These are phyloP conservation scores for Neohortaea acidophila DNA, from an alignment of 495 filamentous ascomycete genomes.

Conservation along the genomic window DNA sequence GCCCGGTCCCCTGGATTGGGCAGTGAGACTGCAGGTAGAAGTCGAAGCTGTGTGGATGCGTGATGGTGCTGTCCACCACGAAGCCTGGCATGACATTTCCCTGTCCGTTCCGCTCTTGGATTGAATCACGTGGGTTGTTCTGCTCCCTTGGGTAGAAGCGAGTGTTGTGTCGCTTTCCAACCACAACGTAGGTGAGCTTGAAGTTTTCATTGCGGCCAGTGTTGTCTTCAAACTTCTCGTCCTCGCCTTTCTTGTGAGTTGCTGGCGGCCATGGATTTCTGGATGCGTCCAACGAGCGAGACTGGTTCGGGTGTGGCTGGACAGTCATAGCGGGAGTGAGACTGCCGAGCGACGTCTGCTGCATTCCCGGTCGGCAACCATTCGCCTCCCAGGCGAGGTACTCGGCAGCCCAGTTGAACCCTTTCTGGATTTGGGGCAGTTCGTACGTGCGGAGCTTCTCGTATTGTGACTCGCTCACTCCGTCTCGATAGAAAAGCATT, in stretches of 20 bases:
- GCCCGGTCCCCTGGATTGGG: conserved; percentile 15
- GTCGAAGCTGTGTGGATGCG: conserved; percentile 9
- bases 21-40: conserved; percentile 21
- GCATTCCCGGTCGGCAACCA: too few relatives aligned
- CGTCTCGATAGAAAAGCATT: conserved; percentile 16
- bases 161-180: conserved; percentile 20
- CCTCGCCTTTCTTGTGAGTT: not conserved
- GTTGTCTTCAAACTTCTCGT: not conserved
- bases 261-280: not conserved
- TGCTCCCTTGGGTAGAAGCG: conserved; percentile 13
- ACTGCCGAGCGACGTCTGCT: too few relatives aligned
- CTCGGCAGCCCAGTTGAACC: not conserved
- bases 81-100: conserved; percentile 12
- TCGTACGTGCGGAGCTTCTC: conserved; percentile 4
- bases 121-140: not conserved
- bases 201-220: not conserved
- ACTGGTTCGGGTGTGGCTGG: not conserved
- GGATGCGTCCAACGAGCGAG: not conserved
- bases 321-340: too few relatives aligned
- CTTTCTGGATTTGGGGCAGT: conserved; percentile 4
- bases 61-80: conserved; percentile 14
- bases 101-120: not conserved
- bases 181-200: conserved; percentile 15
- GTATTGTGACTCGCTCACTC: conserved; percentile 15
- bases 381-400: not conserved